Evolutionary conservation across 2,329 filamentous ascomycete species (phyloP), one percentile per base, ranked within the genome.

Genomic region (Microdochium paspali): DNA sequence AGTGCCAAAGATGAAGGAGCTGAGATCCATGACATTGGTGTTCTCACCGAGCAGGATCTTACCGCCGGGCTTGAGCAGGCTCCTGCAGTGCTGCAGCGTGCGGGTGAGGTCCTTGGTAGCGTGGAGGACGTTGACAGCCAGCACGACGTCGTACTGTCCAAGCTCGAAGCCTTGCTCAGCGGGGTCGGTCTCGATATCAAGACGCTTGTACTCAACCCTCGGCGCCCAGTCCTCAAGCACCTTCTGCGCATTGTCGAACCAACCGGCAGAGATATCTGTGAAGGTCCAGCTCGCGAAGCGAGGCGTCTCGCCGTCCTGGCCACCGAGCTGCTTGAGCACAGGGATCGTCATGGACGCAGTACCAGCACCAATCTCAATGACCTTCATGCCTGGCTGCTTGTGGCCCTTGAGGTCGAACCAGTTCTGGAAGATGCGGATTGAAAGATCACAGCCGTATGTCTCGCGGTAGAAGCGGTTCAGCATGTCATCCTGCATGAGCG

Each of bases 201-300:
- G 56, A 2, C 55, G 56, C 26, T 61, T 61, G 51, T 62, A 70
- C 4, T 46, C 55, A 49, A 69, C 61, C 13, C 47, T 44, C 3
- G 46, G 49, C 7, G 25, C 31, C 45, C 54, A 56, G 1, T 52
- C 45, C 30, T 50, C 32, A 49, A 64, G 59, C 12, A 48, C 49
- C 21, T 58, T 49, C 20, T 53, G 51, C 0, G 66, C 65, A 10
- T 57, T 51, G 21, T 59, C 58, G 44, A 70, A 69, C 55, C 68
- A 69, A 1, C 55, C 59, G 2, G 59, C 52, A 0, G 67, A 68
- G 28, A 69, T 66, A 42, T 72, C 67, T 2, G 67, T 69, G 47
- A 62, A 70, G 4, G 58, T 62, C 48, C 68, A 68, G 1, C 49
- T 44, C 10, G 40, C 32, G 45, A 70, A 54, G 6, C 35, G 20